These are phyloP conservation scores for Silene latifolia DNA, from an alignment of 148 eudicot genomes.

Conservation along the genomic window DNA sequence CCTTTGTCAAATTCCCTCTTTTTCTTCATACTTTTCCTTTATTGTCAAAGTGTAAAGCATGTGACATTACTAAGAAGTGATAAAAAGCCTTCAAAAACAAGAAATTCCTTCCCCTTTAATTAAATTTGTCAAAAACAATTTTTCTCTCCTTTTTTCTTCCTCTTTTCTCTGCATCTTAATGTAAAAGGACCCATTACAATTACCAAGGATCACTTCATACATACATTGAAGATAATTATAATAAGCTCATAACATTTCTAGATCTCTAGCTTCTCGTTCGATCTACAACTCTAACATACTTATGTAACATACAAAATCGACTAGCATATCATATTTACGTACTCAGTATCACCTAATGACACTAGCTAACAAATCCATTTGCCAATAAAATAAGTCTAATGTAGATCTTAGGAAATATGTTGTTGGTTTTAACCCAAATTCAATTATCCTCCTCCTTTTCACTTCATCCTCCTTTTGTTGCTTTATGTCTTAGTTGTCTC, in stretches of 20 bases:
- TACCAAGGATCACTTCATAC: background rate
- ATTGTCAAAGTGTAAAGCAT: slow-evolving; percentile 53
- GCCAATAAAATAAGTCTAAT: slow-evolving; percentile 19
- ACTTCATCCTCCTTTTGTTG: slow-evolving; percentile 24
- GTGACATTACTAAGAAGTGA: slow-evolving; percentile 38
- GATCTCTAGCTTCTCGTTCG: background rate
- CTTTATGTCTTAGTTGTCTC: slow-evolving; percentile 33
- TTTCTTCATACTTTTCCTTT: slow-evolving; percentile 21
- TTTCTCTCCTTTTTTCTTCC: background rate
- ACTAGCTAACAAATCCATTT: background rate
- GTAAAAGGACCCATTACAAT: slow-evolving; percentile 21
- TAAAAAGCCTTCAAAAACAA: slow-evolving; percentile 1
- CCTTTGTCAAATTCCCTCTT: slow-evolving; percentile 40
- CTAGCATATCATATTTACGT: slow-evolving; percentile 32
- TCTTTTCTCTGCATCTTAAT: slow-evolving; percentile 13
- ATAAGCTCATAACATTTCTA: background rate
- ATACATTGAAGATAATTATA: background rate
- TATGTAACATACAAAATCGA: slow-evolving; percentile 24
- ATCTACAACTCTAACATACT: background rate
- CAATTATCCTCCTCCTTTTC: background rate
- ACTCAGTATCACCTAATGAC: background rate
- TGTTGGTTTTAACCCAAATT: background rate
- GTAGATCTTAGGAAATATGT: background rate
- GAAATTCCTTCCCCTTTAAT: background rate
- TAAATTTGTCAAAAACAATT: slow-evolving; percentile 7